Conservation (phyloP, 768 basidiomycete genomes). For the Amyloporia xantha region DNA sequence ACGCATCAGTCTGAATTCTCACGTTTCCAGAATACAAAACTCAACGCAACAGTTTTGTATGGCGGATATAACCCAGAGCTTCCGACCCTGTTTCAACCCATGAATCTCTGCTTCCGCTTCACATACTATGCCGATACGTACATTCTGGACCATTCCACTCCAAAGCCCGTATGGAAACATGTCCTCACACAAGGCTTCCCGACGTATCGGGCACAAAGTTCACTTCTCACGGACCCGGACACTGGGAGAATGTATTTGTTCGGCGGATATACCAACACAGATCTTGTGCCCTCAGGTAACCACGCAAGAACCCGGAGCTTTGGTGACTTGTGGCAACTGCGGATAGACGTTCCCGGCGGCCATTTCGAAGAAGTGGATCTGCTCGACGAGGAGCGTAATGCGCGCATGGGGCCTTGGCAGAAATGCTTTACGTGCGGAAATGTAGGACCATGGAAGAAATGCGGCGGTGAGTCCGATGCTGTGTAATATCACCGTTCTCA, state of each 20-base stretch:
- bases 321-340: slow-evolving; percentile 34
- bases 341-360: slow-evolving; percentile 30
- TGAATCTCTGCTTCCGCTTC: slow-evolving; percentile 21
- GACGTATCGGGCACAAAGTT: slow-evolving; percentile 32
- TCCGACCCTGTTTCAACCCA: slow-evolving; percentile 8
- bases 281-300: slow-evolving; percentile 28
- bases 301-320: slow-evolving; percentile 24
- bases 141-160: slow-evolving; percentile 19
- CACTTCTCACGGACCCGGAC: slow-evolving; percentile 28
- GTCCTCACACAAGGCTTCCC: slow-evolving; percentile 37
- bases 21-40: slow-evolving; percentile 23
- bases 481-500: neutral
- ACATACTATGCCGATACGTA: slow-evolving; percentile 39
- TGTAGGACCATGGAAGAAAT: slow-evolving; percentile 33
- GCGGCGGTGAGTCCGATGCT: slow-evolving; percentile 25
- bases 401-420: slow-evolving; percentile 34
- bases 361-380: slow-evolving; percentile 31
- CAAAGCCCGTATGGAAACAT: slow-evolving; percentile 28
- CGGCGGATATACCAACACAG: slow-evolving; percentile 35
- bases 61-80: slow-evolving; percentile 32
- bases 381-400: slow-evolving; percentile 31
- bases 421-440: slow-evolving; percentile 33
- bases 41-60: slow-evolving; percentile 32
- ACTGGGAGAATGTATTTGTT: slow-evolving; percentile 33
- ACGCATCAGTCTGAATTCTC: neutral